These are phyloP conservation scores for Mycena haematopus DNA, from an alignment of 768 basidiomycete genomes.

Conservation along the genomic window DNA sequence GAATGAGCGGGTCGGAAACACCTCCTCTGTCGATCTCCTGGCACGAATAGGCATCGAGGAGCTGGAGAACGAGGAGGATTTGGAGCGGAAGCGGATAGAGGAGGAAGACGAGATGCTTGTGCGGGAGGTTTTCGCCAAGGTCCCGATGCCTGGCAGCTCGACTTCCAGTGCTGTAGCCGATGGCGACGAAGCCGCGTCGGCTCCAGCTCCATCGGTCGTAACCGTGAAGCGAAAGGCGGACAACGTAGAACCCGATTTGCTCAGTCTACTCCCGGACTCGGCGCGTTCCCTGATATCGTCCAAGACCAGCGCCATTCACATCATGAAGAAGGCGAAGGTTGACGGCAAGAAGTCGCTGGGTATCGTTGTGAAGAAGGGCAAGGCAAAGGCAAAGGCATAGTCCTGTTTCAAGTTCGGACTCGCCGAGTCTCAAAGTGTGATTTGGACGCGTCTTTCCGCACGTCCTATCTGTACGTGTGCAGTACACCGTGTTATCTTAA, in stretches of 20 bases:
- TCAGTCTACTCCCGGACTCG: slow-evolving; percentile 71
- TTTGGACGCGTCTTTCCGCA: slow-evolving; percentile 1
- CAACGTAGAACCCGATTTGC: slow-evolving; percentile 73
- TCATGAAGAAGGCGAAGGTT: slow-evolving; percentile 67
- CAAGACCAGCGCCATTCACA: slow-evolving; percentile 48
- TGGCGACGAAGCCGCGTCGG: slow-evolving; percentile 26
- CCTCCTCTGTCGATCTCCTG: slow-evolving; percentile 60
- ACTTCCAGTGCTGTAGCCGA: slow-evolving; percentile 30
- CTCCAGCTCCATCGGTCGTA: slow-evolving; percentile 43
- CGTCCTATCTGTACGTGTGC: slow-evolving; percentile 17
- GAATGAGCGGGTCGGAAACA: slow-evolving; percentile 83
- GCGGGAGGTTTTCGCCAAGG: slow-evolving; percentile 85
- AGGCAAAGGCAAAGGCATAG: slow-evolving; percentile 32
- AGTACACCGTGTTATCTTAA: neutral
- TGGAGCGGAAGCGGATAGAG: slow-evolving; percentile 70
- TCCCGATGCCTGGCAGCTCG: slow-evolving; percentile 49
- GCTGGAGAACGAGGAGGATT: slow-evolving; percentile 79
- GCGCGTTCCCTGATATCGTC: slow-evolving; percentile 63
- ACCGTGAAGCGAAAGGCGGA: slow-evolving; percentile 91
- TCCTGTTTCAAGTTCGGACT: no score
- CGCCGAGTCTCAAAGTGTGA: neutral
- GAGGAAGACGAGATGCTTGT: slow-evolving; percentile 94
- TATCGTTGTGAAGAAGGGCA: slow-evolving; percentile 66
- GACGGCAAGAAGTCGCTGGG: slow-evolving; percentile 70
- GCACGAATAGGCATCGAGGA: slow-evolving; percentile 70